Evolutionary conservation across 2,329 filamentous ascomycete species (phyloP).

Genomic region (Aureobasidium musti): DNA sequence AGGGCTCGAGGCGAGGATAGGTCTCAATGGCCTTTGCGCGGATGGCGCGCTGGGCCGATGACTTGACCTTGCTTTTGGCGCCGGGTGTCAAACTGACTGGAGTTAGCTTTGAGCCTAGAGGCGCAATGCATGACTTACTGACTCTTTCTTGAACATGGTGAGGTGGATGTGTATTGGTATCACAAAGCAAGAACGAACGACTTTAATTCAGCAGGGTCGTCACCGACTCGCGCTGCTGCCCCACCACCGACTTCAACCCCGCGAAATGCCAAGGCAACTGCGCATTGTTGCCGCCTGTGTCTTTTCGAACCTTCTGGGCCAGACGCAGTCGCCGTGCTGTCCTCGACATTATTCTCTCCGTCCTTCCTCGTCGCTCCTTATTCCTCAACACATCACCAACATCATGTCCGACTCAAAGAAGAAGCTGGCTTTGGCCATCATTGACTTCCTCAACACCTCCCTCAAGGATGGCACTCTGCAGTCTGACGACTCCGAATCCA

Average conservation of each 20-base stretch:
- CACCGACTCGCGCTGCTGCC: constrained; percentile 27
- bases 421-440: constrained; percentile 94
- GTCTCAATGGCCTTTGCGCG: constrained; percentile 78
- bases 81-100: constrained; percentile 66
- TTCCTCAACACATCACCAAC: constrained; percentile 1
- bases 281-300: constrained; percentile 22
- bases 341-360: background rate
- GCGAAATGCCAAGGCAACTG: constrained; percentile 27
- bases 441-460: constrained; percentile 87
- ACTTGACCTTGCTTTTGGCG: constrained; percentile 95
- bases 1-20: constrained; percentile 80
- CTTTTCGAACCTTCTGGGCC: constrained; percentile 24
- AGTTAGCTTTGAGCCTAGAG: constrained; percentile 29
- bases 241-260: constrained; percentile 28
- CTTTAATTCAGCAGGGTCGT: constrained; percentile 16
- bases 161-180: constrained; percentile 15
- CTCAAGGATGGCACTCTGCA: constrained; percentile 84
- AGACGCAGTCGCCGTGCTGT: background rate
- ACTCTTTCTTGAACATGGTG: constrained; percentile 95
- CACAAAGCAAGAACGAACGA: background rate
- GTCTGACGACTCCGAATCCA: constrained; percentile 85
- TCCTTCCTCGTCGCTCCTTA: background rate
- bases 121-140: constrained; percentile 41
- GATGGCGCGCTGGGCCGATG: constrained; percentile 84
- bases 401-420: constrained; percentile 59